A percentile compares a stretch with the other conserved stretches of the same genome.
Evolutionary conservation across 2,329 filamentous ascomycete species (phyloP).

Genomic region (Alternaria burnsii): DNA sequence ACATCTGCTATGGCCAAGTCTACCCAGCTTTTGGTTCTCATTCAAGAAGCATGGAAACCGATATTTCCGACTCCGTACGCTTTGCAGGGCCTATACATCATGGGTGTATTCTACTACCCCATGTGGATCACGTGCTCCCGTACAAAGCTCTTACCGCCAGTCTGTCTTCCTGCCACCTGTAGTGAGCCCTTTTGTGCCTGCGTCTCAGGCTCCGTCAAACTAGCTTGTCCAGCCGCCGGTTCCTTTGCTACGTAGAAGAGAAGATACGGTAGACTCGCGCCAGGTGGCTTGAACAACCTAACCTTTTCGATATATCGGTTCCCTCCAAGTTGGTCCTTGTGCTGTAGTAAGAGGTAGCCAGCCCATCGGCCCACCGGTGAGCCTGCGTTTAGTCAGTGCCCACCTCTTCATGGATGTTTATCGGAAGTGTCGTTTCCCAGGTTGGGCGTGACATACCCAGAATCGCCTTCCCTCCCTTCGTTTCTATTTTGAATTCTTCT

Average conservation of each 20-base stretch:
- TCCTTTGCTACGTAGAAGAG: slow-evolving; percentile 16
- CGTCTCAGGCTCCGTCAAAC: neutral
- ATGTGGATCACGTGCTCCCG: slow-evolving; percentile 8
- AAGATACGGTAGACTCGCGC: slow-evolving; percentile 11
- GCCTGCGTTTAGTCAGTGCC: neutral
- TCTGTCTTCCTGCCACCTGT: neutral
- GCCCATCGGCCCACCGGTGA: slow-evolving; percentile 20
- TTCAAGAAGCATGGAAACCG: neutral
- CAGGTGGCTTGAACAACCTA: slow-evolving; percentile 6
- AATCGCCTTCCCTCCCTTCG: slow-evolving; percentile 6
- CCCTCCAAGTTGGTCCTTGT: slow-evolving; percentile 18
- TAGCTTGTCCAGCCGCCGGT: neutral
- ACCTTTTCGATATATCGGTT: slow-evolving; percentile 22
- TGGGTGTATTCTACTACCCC: neutral
- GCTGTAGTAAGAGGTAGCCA: slow-evolving; percentile 22
- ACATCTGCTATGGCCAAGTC: neutral
- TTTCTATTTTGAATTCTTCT: slow-evolving; percentile 13
- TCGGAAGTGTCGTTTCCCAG: too few species aligned
- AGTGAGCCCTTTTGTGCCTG: neutral
- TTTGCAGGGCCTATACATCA: neutral
- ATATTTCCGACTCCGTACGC: neutral
- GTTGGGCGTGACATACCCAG: slow-evolving; percentile 8
- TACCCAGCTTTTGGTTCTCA: neutral
- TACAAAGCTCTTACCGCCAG: neutral
- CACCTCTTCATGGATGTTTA: neutral